Evolutionary conservation across 129 eudicot species (phyloP), one percentile per base, ranked within the genome.

Genomic region (Deinandra increscens): DNA sequence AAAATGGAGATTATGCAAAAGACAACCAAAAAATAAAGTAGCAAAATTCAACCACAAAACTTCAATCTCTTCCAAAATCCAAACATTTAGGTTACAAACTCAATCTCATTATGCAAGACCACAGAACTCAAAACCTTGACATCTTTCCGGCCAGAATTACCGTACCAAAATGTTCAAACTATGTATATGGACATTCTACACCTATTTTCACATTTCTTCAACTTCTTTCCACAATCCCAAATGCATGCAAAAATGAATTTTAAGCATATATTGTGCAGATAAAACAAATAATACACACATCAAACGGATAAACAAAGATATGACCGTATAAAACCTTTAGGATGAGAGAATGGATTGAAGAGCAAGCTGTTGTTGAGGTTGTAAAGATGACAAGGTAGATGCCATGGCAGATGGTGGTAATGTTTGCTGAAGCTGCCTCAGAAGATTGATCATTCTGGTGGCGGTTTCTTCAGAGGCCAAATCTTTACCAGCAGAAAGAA

Each of bases 321-420:
- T 34, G 45, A 34, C 34, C n/a, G 15, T 2, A n/a, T 8, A 66
- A 29, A 62, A 61, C 49, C 51, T 69, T 74, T 81, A 86, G 41
- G 91, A 80, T 1, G 98, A 83, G 7, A 92, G 84, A 50, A 92
- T 80, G 17, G 98, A 89, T 43, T 92, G 95, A 75, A 92, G 82
- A 9, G 98, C 84, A 17, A 86, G 86, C 84, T 92, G 98, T 77
- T 91, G 96, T 76, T 91, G 91, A 51, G 98, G 98, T 71, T 91
- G 98, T 72, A 91, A 78, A 53, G 96, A 88, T 48, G 98, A 88
- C 80, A 87, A 84, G 18, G 91, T 85, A 68, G 97, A 91, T 20
- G 91, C 97, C 64, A 91, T 71, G 0, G 89, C 81, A 2, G 87
- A 69, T 19, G 96, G 91, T 17, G 98, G 98, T 73, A 91, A 78